These are phyloP conservation scores for Gaultheria prostrata DNA, from an alignment of 148 eudicot genomes.

Conservation along the genomic window DNA sequence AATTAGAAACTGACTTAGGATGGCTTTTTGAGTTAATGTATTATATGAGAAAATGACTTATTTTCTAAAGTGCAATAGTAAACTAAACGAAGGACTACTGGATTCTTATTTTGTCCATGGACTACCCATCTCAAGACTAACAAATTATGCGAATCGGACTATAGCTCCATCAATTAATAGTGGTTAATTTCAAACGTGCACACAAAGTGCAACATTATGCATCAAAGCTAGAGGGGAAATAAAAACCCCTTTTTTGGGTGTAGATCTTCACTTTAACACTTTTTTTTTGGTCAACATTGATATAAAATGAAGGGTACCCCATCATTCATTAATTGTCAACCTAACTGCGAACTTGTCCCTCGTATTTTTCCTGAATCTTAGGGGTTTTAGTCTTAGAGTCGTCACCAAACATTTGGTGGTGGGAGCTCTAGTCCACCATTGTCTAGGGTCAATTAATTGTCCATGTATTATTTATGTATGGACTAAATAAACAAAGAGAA, in stretches of 20 bases:
- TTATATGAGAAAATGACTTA: too few relatives aligned
- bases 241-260: background rate
- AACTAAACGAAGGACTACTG: too few relatives aligned
- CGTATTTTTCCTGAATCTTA: constrained; percentile 16
- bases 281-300: background rate
- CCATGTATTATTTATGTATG: background rate
- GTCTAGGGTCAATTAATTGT: background rate
- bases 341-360: constrained; percentile 15
- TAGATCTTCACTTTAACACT: background rate
- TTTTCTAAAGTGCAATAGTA: background rate
- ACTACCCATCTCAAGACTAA: background rate
- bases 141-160: background rate
- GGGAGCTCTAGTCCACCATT: background rate
- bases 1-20: too few relatives aligned
- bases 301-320: background rate
- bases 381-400: background rate
- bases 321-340: constrained; percentile 20
- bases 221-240: background rate
- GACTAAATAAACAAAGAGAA: background rate
- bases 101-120: background rate
- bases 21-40: too few relatives aligned
- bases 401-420: constrained; percentile 7
- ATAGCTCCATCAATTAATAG: too few relatives aligned
- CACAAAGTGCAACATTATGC: background rate
- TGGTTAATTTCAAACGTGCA: background rate